Percentiles rank a stretch among this genome's conserved stretches.
Evolutionary conservation across 257 asterid species (phyloP).

Genomic region (Rubia yunnanensis): DNA sequence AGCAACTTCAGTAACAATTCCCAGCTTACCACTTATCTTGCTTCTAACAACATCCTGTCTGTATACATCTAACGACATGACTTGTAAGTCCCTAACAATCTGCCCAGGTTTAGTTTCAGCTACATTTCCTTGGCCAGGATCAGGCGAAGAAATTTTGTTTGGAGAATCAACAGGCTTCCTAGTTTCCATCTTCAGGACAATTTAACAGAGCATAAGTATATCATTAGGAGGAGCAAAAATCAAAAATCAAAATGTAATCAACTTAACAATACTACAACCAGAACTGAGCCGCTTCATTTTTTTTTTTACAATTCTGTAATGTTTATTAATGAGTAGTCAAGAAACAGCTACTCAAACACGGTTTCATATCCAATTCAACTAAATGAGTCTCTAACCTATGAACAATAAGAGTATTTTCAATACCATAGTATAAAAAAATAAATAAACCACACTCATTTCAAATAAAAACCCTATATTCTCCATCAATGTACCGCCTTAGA

Average conservation of each 20-base stretch:
- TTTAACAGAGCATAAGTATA: slow-evolving; percentile 6
- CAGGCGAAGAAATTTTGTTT: slow-evolving; percentile 20
- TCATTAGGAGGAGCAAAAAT: background rate
- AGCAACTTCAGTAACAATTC: slow-evolving; percentile 85
- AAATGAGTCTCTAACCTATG: background rate
- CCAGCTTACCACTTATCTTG: slow-evolving; percentile 45
- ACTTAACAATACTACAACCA: background rate
- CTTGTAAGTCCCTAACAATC: slow-evolving; percentile 46
- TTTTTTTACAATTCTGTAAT: background rate
- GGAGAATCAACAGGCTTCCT: slow-evolving; percentile 30
- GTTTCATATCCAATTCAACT: background rate
- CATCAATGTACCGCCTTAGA: background rate
- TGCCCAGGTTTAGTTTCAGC: slow-evolving; percentile 43
- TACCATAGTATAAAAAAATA: background rate
- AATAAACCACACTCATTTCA: background rate
- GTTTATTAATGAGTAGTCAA: background rate
- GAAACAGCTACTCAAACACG: background rate
- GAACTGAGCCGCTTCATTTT: too few relatives aligned
- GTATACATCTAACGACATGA: slow-evolving; percentile 50
- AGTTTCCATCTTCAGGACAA: slow-evolving; percentile 60
- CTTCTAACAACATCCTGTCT: slow-evolving; percentile 83
- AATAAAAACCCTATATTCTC: background rate
- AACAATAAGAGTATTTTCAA: background rate
- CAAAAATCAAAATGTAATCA: background rate
- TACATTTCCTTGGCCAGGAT: too few relatives aligned